phyloP scores from a whole-genome alignment of 75 land plant genomes.

The Sequoia sempervirens region DNA sequence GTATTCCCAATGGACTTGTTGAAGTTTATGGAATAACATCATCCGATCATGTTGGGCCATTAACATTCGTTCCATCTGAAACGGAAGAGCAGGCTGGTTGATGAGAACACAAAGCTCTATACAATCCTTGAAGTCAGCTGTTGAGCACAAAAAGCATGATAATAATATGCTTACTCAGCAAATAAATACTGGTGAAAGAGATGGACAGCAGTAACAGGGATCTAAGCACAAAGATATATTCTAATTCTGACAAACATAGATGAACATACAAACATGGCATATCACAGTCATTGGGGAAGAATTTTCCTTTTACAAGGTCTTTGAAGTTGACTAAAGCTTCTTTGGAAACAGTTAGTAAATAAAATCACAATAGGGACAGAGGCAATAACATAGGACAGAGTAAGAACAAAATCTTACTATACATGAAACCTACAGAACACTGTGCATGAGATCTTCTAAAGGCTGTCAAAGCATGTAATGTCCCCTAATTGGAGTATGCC shows the following conservation, averaged over 20 bases:
- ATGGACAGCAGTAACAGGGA: constrained; percentile 40
- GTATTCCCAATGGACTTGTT: constrained; percentile 48
- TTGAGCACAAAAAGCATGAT: too few species aligned
- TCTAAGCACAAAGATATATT: constrained; percentile 29
- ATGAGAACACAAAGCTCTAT: too few species aligned
- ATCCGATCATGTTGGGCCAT: constrained; percentile 47
- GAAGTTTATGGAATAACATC: constrained; percentile 52
- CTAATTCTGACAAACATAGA: constrained; percentile 34
- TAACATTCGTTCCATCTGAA: constrained; percentile 78
- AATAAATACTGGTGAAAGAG: too few species aligned
- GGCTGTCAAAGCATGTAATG: too few species aligned
- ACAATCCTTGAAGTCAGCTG: too few species aligned
- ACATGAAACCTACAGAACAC: too few species aligned
- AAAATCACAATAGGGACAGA: neutral
- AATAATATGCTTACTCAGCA: too few species aligned
- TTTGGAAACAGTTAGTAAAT: neutral
- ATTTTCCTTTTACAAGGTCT: constrained; percentile 1
- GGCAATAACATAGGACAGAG: too few species aligned
- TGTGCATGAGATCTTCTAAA: too few species aligned
- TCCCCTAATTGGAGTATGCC: too few species aligned
- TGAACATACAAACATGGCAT: constrained; percentile 29
- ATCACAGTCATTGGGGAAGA: constrained; percentile 6
- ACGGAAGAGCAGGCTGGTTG: constrained; percentile 95
- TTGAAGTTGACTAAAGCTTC: constrained; percentile 7
- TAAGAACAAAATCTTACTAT: too few species aligned